Percentiles rank a stretch among this genome's conserved stretches.
These are phyloP conservation scores for Exsudoporus floridanus DNA, from an alignment of 1,284 basidiomycete genomes.

Conservation along the genomic window DNA sequence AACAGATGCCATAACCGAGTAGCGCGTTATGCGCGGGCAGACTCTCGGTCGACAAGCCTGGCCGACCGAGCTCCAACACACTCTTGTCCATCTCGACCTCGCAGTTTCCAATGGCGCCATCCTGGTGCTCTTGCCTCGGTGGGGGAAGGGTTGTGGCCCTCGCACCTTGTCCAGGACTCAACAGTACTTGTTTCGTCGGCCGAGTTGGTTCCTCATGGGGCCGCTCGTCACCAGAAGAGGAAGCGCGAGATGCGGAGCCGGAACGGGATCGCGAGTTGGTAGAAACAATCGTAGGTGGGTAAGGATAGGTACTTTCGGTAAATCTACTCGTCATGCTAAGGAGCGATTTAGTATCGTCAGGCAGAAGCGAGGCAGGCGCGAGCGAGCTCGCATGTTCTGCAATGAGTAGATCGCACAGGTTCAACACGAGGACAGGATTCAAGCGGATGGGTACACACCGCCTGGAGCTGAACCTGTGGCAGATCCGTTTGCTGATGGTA, in stretches of 20 bases:
- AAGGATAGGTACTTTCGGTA: slow-evolving; percentile 32
- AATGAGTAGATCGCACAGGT: background rate
- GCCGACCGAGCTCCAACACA: slow-evolving; percentile 30
- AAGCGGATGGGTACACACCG: slow-evolving; percentile 21
- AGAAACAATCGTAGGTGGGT: slow-evolving; percentile 27
- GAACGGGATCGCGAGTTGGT: slow-evolving; percentile 23
- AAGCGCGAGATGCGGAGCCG: slow-evolving; percentile 18
- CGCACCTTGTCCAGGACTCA: slow-evolving; percentile 24
- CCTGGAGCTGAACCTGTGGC: slow-evolving; percentile 10
- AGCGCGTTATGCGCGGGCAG: slow-evolving; percentile 16
- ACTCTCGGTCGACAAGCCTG: slow-evolving; percentile 34
- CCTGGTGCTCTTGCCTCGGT: slow-evolving; percentile 2
- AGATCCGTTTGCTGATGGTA: slow-evolving; percentile 10
- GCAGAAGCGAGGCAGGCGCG: slow-evolving; percentile 20
- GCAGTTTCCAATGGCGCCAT: background rate
- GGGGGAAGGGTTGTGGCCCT: slow-evolving; percentile 29
- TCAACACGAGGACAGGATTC: slow-evolving; percentile 13
- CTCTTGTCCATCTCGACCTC: slow-evolving; percentile 31
- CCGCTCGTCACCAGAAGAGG: slow-evolving; percentile 25
- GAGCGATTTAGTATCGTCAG: slow-evolving; percentile 32
- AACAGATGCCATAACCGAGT: slow-evolving; percentile 1
- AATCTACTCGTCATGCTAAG: slow-evolving; percentile 33
- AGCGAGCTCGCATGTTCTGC: slow-evolving; percentile 20
- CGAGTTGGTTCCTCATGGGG: slow-evolving; percentile 21
- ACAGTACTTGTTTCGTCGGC: slow-evolving; percentile 22